phyloP scores from a whole-genome alignment of 768 basidiomycete genomes.

The Panaeolus cyanescens region DNA sequence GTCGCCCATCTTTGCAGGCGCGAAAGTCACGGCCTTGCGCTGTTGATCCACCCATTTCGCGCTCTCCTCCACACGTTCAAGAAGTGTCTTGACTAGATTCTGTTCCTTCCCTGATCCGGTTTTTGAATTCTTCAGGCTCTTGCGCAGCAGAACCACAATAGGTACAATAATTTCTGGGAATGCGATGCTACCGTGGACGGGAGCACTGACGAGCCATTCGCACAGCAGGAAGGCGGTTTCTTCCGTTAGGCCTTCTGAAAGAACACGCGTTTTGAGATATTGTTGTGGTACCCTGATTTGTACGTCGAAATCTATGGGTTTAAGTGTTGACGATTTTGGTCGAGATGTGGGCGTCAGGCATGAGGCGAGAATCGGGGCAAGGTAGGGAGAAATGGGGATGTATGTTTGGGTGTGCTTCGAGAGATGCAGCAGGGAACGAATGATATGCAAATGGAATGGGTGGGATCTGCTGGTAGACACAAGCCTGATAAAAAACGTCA shows the following conservation, averaged over 20 bases:
- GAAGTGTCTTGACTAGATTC: conserved; percentile 66
- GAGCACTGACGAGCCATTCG: conserved; percentile 74
- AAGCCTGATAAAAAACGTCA: conserved; percentile 65
- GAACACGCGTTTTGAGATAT: conserved; percentile 87
- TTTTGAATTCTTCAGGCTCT: conserved; percentile 65
- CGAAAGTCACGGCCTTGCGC: conserved; percentile 71
- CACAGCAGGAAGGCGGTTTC: conserved; percentile 78
- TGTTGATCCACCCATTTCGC: conserved; percentile 73
- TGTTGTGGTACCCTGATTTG: conserved; percentile 86
- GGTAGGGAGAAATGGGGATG: conserved; percentile 83
- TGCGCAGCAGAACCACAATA: conserved; percentile 68
- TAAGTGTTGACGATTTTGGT: conserved; percentile 82
- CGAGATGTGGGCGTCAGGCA: conserved; percentile 67
- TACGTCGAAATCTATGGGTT: conserved; percentile 87
- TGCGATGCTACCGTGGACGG: conserved; percentile 82
- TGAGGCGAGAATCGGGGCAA: conserved; percentile 84
- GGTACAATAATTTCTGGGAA: conserved; percentile 94
- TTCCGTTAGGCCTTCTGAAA: conserved; percentile 80
- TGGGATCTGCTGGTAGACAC: conserved; percentile 90
- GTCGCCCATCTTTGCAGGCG: conserved; percentile 67
- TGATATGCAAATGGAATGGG: conserved; percentile 92
- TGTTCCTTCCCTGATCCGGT: conserved; percentile 53
- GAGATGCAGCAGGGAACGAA: conserved; percentile 86
- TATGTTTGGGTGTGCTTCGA: conserved; percentile 82
- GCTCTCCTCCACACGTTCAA: conserved; percentile 89